Percentiles rank a stretch among this genome's conserved stretches.
Conservation (phyloP, 129 eudicot species). For the Apium graveolens region DNA sequence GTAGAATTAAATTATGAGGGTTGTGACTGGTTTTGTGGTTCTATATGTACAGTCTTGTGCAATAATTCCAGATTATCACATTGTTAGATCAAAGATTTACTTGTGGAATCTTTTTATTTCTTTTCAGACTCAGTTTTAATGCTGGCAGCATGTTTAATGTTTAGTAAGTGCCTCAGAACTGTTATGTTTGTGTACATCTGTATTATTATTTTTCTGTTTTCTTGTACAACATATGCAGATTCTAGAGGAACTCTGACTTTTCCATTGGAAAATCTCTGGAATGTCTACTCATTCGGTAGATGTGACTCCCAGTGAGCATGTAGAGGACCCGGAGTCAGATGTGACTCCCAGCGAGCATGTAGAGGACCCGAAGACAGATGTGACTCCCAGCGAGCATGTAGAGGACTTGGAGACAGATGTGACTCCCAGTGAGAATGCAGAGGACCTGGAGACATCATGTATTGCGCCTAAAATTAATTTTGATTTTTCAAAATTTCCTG, state of each 20-base stretch:
- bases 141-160: not conserved
- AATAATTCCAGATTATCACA: not conserved
- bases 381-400: slow-evolving; percentile 28
- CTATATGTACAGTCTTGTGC: not conserved
- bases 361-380: slow-evolving; percentile 23
- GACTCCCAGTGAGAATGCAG: slow-evolving; percentile 28
- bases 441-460: slow-evolving; percentile 25
- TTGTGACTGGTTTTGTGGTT: not conserved
- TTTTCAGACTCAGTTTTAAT: not conserved
- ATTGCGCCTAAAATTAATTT: slow-evolving; percentile 31
- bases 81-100: not conserved
- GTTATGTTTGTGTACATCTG: not conserved
- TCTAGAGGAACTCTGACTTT: slow-evolving; percentile 9
- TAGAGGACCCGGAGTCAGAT: slow-evolving; percentile 22
- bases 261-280: not conserved
- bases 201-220: not conserved
- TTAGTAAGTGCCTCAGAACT: not conserved
- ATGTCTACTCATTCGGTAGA: slow-evolving; percentile 50
- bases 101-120: not conserved
- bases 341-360: slow-evolving; percentile 30
- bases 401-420: slow-evolving; percentile 26
- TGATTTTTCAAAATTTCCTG: slow-evolving; percentile 56
- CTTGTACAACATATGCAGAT: slow-evolving; percentile 22
- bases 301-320: slow-evolving; percentile 30
- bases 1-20: not conserved